Percentiles rank a stretch among this genome's conserved stretches.
Conservation (phyloP, 1,284 basidiomycete species). For the Cutaneotrichosporon curvatum region DNA sequence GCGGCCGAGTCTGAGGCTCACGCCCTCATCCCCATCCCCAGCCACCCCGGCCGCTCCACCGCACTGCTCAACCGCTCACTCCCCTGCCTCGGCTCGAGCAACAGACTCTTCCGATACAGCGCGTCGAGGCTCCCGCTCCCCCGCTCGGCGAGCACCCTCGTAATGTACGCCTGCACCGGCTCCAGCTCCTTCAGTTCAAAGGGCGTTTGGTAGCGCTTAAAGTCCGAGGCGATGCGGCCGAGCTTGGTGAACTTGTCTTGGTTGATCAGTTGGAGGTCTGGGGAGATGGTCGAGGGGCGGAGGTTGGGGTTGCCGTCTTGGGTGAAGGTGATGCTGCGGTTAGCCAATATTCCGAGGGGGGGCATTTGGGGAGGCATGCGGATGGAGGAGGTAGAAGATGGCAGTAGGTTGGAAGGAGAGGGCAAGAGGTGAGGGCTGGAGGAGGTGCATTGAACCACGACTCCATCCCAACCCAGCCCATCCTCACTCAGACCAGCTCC, state of each 20-base stretch:
- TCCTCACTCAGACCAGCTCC: too few relatives aligned
- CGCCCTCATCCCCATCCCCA: slow-evolving; percentile 6
- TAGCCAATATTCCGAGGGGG: slow-evolving; percentile 82
- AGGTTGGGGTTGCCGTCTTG: slow-evolving; percentile 86
- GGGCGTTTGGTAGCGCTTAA: slow-evolving; percentile 77
- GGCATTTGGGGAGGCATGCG: slow-evolving; percentile 50
- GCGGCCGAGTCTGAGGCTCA: too few relatives aligned
- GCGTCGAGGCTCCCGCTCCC: slow-evolving; percentile 43
- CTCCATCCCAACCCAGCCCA: background rate
- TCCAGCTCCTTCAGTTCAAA: slow-evolving; percentile 44
- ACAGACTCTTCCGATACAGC: slow-evolving; percentile 44
- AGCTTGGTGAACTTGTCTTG: slow-evolving; percentile 93
- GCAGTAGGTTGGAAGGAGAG: background rate
- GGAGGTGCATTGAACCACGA: background rate
- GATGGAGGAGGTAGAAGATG: background rate
- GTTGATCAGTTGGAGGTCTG: slow-evolving; percentile 78
- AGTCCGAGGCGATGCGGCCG: slow-evolving; percentile 80
- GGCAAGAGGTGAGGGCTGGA: background rate
- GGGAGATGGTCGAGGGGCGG: slow-evolving; percentile 67
- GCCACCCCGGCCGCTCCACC: slow-evolving; percentile 40
- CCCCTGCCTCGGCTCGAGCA: slow-evolving; percentile 44
- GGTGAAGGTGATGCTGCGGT: slow-evolving; percentile 71
- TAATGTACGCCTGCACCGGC: slow-evolving; percentile 39
- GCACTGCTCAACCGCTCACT: slow-evolving; percentile 32
- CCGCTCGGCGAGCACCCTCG: slow-evolving; percentile 39